Conservation (phyloP, 1,139 yeast genomes). For the Taphrina pruni region DNA sequence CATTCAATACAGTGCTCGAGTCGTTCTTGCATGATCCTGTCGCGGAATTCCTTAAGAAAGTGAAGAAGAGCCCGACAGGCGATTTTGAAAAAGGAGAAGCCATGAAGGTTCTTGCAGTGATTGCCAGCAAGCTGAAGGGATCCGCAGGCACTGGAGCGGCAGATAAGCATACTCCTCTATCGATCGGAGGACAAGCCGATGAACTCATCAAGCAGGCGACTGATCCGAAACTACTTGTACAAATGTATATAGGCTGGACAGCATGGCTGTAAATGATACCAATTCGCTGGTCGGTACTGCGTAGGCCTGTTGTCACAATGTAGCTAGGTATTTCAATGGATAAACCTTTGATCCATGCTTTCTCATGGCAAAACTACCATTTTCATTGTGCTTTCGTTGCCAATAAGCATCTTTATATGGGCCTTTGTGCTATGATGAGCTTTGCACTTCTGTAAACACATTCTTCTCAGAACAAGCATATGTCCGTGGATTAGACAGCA, state of each 20-base stretch:
- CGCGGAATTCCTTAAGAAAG: slow-evolving; percentile 60
- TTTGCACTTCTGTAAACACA: too few relatives aligned
- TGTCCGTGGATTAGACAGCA: too few relatives aligned
- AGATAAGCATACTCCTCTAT: slow-evolving; percentile 63
- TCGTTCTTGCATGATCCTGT: slow-evolving; percentile 92
- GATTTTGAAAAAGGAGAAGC: slow-evolving; percentile 45
- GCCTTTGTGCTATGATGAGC: too few relatives aligned
- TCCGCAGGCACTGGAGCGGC: slow-evolving; percentile 77
- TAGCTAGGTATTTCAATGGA: too few relatives aligned
- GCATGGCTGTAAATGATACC: slow-evolving; percentile 29
- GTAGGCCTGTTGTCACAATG: too few relatives aligned
- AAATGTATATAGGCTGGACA: slow-evolving; percentile 79
- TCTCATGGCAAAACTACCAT: too few relatives aligned
- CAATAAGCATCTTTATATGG: too few relatives aligned
- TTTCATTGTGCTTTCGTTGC: too few relatives aligned
- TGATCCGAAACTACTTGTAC: slow-evolving; percentile 69
- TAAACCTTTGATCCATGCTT: too few relatives aligned
- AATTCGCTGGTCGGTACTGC: too few relatives aligned
- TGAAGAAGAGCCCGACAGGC: slow-evolving; percentile 43
- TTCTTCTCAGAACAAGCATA: too few relatives aligned
- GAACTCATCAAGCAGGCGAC: slow-evolving; percentile 84
- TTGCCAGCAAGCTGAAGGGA: slow-evolving; percentile 83
- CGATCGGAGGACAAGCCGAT: slow-evolving; percentile 92
- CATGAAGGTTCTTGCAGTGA: slow-evolving; percentile 66
- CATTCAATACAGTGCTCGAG: slow-evolving; percentile 87